These are phyloP conservation scores for Pseudoturritis turrita DNA, from an alignment of 345 rosid species.

Conservation along the genomic window DNA sequence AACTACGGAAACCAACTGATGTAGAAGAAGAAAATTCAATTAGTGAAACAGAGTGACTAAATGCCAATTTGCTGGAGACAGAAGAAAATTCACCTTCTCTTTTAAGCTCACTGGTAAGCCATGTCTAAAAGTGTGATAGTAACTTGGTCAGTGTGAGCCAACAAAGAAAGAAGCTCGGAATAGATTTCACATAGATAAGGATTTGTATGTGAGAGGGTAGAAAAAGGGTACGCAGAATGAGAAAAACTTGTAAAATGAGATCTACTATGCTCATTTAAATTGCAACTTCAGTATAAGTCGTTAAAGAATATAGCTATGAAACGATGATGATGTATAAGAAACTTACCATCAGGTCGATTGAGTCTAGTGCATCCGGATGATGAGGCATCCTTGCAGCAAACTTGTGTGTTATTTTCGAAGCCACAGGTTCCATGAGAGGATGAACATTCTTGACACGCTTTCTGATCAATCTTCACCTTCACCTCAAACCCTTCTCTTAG, in stretches of 20 bases:
- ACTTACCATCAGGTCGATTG: no score
- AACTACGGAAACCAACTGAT: not conserved
- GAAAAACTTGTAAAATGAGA: no score
- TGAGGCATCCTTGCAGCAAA: constrained; percentile 10
- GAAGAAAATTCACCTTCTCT: not conserved
- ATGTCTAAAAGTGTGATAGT: no score
- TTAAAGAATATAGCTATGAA: not conserved
- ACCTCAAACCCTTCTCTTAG: constrained; percentile 25
- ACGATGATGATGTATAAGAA: not conserved
- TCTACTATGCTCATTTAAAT: no score
- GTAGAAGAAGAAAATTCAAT: not conserved
- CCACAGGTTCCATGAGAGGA: not conserved
- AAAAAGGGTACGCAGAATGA: no score
- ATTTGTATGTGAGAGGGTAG: no score
- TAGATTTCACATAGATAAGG: no score
- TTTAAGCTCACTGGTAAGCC: not conserved
- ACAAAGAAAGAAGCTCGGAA: no score
- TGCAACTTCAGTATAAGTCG: no score
- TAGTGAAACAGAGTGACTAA: not conserved
- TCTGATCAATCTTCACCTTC: not conserved
- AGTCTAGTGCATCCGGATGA: no score
- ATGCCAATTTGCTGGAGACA: not conserved
- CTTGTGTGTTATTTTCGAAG: not conserved
- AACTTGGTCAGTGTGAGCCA: no score
- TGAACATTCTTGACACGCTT: constrained; percentile 7